These are phyloP conservation scores for Hemisphaericaspora xylofermentans DNA, from an alignment of 1,139 yeast species.

Conservation along the genomic window DNA sequence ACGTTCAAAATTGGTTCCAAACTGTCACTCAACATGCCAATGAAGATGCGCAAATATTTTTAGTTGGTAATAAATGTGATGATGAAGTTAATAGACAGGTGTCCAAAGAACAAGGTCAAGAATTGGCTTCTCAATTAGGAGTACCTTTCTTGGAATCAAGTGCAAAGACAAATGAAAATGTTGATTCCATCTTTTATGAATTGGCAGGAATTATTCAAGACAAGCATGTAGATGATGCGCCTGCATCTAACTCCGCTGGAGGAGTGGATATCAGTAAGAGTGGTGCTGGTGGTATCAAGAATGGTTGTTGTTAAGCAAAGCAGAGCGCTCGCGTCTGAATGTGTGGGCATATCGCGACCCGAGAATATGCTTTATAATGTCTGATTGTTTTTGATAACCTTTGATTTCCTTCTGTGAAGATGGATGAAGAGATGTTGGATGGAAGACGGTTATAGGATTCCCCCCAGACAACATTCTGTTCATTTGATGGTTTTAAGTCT, in stretches of 20 bases:
- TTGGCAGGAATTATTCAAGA: conserved; percentile 88
- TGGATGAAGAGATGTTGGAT: too few species aligned
- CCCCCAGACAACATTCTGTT: neutral
- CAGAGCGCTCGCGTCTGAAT: too few species aligned
- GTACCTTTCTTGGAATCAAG: conserved; percentile 93
- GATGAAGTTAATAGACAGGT: conserved; percentile 77
- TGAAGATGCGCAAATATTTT: conserved; percentile 89
- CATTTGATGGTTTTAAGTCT: neutral
- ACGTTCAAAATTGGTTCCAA: conserved; percentile 85
- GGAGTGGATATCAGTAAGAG: conserved; percentile 50
- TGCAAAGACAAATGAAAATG: conserved; percentile 91
- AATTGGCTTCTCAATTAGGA: conserved; percentile 81
- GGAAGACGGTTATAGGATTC: too few species aligned
- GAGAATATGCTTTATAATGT: too few species aligned
- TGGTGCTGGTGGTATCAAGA: conserved; percentile 29
- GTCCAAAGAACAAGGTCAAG: conserved; percentile 84
- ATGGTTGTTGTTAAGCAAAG: conserved; percentile 40
- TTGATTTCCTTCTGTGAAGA: too few species aligned
- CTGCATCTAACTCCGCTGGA: conserved; percentile 24
- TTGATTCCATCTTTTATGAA: conserved; percentile 86
- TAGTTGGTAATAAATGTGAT: conserved; percentile 95
- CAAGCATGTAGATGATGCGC: conserved; percentile 52
- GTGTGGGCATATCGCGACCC: neutral
- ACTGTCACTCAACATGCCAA: conserved; percentile 96
- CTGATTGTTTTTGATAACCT: too few species aligned